phyloP scores from a whole-genome alignment of 306 rosid species.

The Glycyrrhiza uralensis region DNA sequence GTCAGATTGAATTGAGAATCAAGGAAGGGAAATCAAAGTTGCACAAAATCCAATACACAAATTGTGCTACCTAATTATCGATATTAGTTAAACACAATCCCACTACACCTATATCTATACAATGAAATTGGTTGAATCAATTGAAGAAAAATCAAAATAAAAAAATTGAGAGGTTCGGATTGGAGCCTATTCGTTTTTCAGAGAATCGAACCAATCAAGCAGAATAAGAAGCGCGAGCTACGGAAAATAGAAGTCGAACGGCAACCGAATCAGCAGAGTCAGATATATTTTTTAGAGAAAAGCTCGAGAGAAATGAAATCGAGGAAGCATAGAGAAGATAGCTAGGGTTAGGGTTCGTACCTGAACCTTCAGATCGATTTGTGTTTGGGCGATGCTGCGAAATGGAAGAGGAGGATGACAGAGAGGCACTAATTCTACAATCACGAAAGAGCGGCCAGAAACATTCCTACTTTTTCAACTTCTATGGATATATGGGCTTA shows the following conservation, averaged over 20 bases:
- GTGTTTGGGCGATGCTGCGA: background rate
- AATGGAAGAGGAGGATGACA: background rate
- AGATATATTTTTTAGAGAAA: background rate
- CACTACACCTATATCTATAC: background rate
- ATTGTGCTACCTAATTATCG: background rate
- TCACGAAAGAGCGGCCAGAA: background rate
- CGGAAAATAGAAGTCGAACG: background rate
- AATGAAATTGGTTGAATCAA: background rate
- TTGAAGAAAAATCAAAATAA: background rate
- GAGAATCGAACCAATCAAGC: background rate
- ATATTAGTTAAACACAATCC: background rate
- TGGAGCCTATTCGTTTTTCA: background rate
- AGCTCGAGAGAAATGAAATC: background rate
- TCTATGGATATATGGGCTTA: background rate
- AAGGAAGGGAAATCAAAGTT: background rate
- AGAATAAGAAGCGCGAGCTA: background rate
- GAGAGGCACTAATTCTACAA: background rate
- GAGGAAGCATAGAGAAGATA: background rate
- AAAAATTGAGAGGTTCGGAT: background rate
- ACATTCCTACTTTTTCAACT: background rate
- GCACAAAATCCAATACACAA: constrained; percentile 1
- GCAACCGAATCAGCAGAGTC: background rate
- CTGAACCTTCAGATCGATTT: constrained; percentile 31
- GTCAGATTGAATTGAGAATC: background rate
- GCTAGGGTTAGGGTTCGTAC: constrained; percentile 34